phyloP scores from a whole-genome alignment of 78 protist genomes.

The Polysphondylium violaceum region DNA sequence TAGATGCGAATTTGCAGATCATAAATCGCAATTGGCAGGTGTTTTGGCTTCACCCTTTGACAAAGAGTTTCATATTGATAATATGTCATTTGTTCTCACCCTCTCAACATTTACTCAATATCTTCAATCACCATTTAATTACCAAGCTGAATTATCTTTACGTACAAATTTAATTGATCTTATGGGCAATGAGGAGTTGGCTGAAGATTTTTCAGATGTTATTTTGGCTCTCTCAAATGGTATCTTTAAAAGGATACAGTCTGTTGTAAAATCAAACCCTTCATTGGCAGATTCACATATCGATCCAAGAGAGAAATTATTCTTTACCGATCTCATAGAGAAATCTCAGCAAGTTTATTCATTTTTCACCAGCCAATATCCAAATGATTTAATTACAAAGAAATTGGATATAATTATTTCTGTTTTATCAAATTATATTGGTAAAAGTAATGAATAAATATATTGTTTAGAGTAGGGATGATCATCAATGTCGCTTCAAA shows the following conservation, averaged over 20 bases:
- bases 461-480: no score
- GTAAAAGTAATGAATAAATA: no score
- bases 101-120: conserved; percentile 37
- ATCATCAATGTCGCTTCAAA: no score
- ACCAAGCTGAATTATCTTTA: conserved; percentile 34
- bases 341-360: neutral
- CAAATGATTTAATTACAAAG: neutral
- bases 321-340: neutral
- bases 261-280: neutral
- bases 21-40: conserved; percentile 14
- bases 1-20: neutral
- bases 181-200: conserved; percentile 13
- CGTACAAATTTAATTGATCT: conserved; percentile 25
- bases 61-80: conserved; percentile 4
- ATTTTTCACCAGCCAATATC: neutral
- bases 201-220: conserved; percentile 45
- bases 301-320: conserved; percentile 21
- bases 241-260: conserved; percentile 4
- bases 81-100: neutral
- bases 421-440: conserved; percentile 9
- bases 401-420: conserved; percentile 1
- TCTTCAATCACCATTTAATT: conserved; percentile 43
- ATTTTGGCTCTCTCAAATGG: conserved; percentile 60
- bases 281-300: neutral
- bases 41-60: conserved; percentile 66